Evolutionary conservation across 2,329 filamentous ascomycete genomes (phyloP), one percentile per base, ranked within the genome.

Genomic region (Dactylonectria macrodidyma): DNA sequence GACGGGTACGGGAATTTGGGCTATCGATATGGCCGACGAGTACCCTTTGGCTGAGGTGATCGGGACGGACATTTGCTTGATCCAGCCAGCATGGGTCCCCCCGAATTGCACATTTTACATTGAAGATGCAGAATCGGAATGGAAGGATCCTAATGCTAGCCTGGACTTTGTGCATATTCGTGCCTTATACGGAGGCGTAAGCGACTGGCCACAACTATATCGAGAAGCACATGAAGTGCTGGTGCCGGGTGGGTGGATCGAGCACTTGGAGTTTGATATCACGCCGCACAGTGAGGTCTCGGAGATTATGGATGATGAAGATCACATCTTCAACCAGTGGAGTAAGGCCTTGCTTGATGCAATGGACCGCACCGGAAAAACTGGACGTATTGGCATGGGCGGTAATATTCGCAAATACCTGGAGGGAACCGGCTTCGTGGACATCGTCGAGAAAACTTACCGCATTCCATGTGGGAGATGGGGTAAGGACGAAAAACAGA

Each of bases 241-340:
- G 6, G 46, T 47, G 6, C 67, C 63, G 33, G 72, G 72, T 3
- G 68, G 65, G 5, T 74, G 68, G 70, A 47, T 71, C 6, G 69
- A 74, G 46, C 54, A 72, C 19, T 64, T 74, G n/a, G 70, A 72
- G 48, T 46, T 70, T 24, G 69, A 73, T 12, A 70, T 74, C 33
- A 62, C 69, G 19, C 26, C 71, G 10, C 56, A 65, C 11, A 74
- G 72, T n/a, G 61, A 74, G 5, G 51, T 62, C 7, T 69, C 70
- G 2, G 65, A 57, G 8, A 26, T 72, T 10, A 61, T 57, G 6
- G 63, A 69, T 10, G 65, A 74, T 16, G 30, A 59, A 1, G 26
- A 54, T 2, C 72, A 74, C 38, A 62, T 69, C 14, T 73, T 72
- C 12, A 67, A 68, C 34, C 26, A 67, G 3, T 74, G 72, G 72